Base-by-base conservation (phyloP, 1,139 yeast genomes). In the Williopsis jadinii region DNA sequence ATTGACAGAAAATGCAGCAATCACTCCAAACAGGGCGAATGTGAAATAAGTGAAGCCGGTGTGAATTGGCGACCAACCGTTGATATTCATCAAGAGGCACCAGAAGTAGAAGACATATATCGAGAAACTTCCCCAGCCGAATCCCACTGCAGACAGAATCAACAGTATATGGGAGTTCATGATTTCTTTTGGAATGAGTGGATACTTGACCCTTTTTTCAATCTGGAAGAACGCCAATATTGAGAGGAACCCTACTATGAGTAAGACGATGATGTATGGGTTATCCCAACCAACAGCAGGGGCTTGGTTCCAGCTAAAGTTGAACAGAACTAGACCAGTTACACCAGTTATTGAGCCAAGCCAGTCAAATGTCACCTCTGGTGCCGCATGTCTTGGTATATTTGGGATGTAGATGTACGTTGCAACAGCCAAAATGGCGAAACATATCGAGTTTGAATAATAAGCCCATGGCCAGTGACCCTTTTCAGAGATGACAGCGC, bases 81-180 rank as follows among this genome's bases (percentile, higher is more conserved):
- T 64, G 30, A 74, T 54, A 45, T 73, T 71, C 31, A 75, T 50
- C 29, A 70, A 53, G 28, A 73, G 64, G 55, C 56, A 44, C 51
- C 62, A 62, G 38, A 58, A 59, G 39, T 62, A 63, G 39, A 53
- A 63, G 2, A 60, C 70, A 74, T 77, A 75, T 9, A 74, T 63
- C 5, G 80, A 80, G 55, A 75, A 76, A 9, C 78, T 71, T 0
- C 78, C 78, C 82, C 82, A 76, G 1, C 81, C 81, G 30, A 74
- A 60, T 40, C 55, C 53, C 55, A 62, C 45, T 5, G 60, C 52
- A 2, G 47, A 39, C 29, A 63, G 43, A 60, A 63, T 37, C 71
- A 77, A 47, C 3, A 55, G 41, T 13, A 54, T 47, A 11, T 54
- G 56, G 13, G 51, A 44, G 40, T 55, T 56, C 64, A 73, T 67